Evolutionary conservation across 73 alveolate genomes (phyloP).

Genomic region (Paramecium primaurelia): DNA sequence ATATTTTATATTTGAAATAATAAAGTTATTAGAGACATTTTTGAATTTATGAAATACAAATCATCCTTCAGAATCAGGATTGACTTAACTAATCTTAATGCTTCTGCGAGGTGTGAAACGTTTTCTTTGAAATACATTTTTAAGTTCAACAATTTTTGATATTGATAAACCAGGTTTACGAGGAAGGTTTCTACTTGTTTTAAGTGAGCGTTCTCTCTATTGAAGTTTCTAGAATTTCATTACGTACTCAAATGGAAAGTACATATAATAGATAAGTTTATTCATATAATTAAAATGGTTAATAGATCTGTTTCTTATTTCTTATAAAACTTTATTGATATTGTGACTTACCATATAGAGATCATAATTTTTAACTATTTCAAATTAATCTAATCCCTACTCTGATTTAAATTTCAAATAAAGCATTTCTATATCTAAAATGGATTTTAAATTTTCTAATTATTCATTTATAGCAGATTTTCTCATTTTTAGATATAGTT

Average conservation of each 20-base stretch:
- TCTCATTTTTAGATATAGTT: not conserved
- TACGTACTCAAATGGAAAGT: not conserved
- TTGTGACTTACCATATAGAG: not conserved
- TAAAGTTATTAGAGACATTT: not conserved
- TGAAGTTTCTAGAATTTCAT: not conserved
- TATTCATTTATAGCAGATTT: not conserved
- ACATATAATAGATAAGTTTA: not conserved
- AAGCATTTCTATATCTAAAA: not conserved
- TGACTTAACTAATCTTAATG: not conserved
- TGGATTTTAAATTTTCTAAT: not conserved
- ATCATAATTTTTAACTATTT: not conserved
- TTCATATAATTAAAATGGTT: not conserved
- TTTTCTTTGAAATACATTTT: conserved; percentile 1
- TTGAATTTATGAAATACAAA: not conserved
- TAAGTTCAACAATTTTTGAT: not conserved
- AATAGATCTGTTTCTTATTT: not conserved
- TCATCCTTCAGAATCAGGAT: conserved; percentile 14
- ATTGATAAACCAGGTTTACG: not conserved
- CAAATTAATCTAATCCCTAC: not conserved
- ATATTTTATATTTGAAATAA: too few species aligned
- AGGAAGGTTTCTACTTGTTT: not conserved
- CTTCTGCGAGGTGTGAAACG: conserved; percentile 17
- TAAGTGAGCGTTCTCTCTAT: not conserved
- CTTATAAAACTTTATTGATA: not conserved
- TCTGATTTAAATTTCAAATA: not conserved